Conservation (phyloP, 2,329 filamentous ascomycete genomes). For the Microdochium paspali region DNA sequence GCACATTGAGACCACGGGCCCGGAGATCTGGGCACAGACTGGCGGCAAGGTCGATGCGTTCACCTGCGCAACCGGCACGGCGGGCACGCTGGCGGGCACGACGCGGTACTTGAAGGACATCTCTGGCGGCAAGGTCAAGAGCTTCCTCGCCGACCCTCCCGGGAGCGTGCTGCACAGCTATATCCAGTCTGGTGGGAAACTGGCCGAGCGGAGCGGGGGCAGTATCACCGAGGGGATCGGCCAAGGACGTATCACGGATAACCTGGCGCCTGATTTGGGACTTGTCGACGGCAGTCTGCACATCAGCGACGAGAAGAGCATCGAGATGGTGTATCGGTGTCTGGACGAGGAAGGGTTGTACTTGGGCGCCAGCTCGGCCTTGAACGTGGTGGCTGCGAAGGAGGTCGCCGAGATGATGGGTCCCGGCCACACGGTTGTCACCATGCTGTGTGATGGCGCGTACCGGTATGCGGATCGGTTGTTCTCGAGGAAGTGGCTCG, state of each 20-base stretch:
- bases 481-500: conserved; percentile 86
- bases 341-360: conserved; percentile 95
- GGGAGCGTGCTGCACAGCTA: conserved; percentile 91
- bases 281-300: conserved; percentile 76
- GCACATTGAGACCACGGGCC: conserved; percentile 93
- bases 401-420: conserved; percentile 89
- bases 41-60: conserved; percentile 81
- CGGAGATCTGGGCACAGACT: conserved; percentile 95
- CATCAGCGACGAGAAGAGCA: conserved; percentile 87
- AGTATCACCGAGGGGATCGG: conserved; percentile 98
- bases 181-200: conserved; percentile 72
- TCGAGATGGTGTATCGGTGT: conserved; percentile 96
- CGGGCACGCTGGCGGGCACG: conserved; percentile 79
- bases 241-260: conserved; percentile 93
- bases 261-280: conserved; percentile 75
- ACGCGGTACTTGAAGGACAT: conserved; percentile 84
- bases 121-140: conserved; percentile 69
- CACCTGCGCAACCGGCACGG: conserved; percentile 90
- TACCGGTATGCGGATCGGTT: conserved; percentile 92
- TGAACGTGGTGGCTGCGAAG: conserved; percentile 93
- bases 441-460: conserved; percentile 90
- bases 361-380: conserved; percentile 81
- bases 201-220: conserved; percentile 71
- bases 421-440: conserved; percentile 83
- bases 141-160: conserved; percentile 86